Conservation (phyloP, 2,329 filamentous ascomycete species). For the Cadophora sp. region DNA sequence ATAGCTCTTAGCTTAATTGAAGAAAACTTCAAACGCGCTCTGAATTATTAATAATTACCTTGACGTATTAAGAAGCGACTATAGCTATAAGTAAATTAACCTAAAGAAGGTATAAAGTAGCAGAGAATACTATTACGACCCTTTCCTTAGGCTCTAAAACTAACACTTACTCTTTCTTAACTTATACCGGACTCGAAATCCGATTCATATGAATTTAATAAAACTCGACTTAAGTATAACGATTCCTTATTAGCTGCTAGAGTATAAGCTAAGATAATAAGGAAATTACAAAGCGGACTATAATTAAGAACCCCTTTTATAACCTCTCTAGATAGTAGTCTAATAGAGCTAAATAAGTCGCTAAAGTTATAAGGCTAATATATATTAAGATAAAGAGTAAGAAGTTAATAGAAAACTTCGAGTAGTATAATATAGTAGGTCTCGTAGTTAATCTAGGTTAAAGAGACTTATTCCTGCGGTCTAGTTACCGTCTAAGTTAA, state of each 20-base stretch:
- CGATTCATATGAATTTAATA: neutral
- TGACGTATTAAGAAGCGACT: neutral
- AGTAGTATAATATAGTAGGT: too few species aligned
- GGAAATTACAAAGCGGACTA: neutral
- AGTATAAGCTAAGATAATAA: neutral
- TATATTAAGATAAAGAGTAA: neutral
- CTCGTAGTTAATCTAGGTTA: too few species aligned
- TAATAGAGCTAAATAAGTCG: neutral
- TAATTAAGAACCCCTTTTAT: neutral
- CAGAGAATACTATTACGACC: neutral
- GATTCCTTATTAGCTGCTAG: neutral
- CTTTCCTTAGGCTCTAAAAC: neutral
- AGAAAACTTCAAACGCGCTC: slow-evolving; percentile 4
- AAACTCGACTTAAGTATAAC: neutral
- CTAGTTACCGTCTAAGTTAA: too few species aligned
- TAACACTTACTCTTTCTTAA: neutral
- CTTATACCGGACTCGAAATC: neutral
- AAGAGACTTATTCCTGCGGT: too few species aligned
- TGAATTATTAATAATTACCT: neutral
- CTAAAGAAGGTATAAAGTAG: neutral
- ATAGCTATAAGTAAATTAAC: neutral
- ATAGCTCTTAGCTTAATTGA: neutral
- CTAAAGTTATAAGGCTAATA: neutral
- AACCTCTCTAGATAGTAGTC: neutral
- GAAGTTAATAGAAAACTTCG: too few species aligned